Evolutionary conservation across 371 early-diverging fungal species (phyloP).

Genomic region (Mortierella sp.): DNA sequence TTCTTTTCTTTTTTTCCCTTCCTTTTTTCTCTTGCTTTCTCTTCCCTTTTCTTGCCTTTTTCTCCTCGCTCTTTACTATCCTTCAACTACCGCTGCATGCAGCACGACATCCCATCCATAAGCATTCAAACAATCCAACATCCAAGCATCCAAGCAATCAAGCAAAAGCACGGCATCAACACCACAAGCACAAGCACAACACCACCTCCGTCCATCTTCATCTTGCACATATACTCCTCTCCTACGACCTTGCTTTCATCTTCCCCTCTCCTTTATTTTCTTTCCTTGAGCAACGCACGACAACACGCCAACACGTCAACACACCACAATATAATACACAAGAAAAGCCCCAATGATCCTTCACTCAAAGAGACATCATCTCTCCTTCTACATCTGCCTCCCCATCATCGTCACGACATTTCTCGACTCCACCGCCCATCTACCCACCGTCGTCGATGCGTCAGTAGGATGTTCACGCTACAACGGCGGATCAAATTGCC

Average conservation of each 20-base stretch:
- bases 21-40: conserved; percentile 2
- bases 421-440: not conserved
- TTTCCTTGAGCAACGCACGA: not conserved
- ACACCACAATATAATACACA: not conserved
- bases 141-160: too few relatives aligned
- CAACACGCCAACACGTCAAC: not conserved
- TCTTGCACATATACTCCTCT: not conserved
- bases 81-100: not conserved
- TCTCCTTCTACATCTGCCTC: not conserved
- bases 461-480: conserved; percentile 43
- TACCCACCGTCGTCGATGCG: not conserved
- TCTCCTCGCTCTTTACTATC: not conserved
- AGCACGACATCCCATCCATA: not conserved
- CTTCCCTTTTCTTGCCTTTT: not conserved
- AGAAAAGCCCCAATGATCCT: not conserved
- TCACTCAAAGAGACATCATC: not conserved
- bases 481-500: conserved; percentile 45
- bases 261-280: not conserved
- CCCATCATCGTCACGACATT: not conserved
- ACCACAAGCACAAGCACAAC: too few relatives aligned
- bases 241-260: not conserved
- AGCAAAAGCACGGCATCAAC: too few relatives aligned
- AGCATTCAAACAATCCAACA: not conserved
- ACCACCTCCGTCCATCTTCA: too few relatives aligned
- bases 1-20: not conserved